Conservation (phyloP, 768 basidiomycete genomes). For the Boletales sp. region DNA sequence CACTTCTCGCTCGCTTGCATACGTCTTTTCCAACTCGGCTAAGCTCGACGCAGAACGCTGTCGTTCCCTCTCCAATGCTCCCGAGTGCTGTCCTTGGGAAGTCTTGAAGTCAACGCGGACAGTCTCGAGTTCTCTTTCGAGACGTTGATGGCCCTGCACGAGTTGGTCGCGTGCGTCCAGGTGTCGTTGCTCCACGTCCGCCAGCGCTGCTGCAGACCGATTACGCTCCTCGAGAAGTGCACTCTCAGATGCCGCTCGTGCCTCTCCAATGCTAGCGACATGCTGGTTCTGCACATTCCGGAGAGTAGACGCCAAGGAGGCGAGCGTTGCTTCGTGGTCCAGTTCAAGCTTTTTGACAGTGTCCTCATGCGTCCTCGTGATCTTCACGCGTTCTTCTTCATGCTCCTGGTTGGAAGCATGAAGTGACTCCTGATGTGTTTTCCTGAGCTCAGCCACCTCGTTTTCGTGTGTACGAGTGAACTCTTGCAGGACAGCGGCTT, state of each 20-base stretch:
- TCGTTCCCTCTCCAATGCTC: constrained; percentile 26
- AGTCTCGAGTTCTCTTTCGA: constrained; percentile 54
- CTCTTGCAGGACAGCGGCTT: constrained; percentile 51
- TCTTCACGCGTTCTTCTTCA: constrained; percentile 34
- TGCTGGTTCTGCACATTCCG: constrained; percentile 35
- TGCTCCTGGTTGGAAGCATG: constrained; percentile 24
- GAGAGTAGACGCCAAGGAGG: constrained; percentile 39
- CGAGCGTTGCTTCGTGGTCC: constrained; percentile 48
- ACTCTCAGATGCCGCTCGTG: constrained; percentile 30
- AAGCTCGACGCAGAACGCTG: constrained; percentile 20
- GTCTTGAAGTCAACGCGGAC: constrained; percentile 44
- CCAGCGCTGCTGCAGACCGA: constrained; percentile 40
- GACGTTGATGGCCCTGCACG: constrained; percentile 32
- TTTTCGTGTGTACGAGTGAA: constrained; percentile 54
- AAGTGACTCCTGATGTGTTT: constrained; percentile 43
- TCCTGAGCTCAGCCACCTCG: constrained; percentile 48
- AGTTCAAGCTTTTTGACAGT: constrained; percentile 37
- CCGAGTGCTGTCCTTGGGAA: constrained; percentile 14
- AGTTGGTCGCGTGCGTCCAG: constrained; percentile 44
- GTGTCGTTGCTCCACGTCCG: constrained; percentile 50
- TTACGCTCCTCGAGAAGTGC: constrained; percentile 46
- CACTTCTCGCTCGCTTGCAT: constrained; percentile 19
- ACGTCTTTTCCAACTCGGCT: constrained; percentile 15
- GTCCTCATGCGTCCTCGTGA: constrained; percentile 42
- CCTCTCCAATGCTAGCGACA: constrained; percentile 34